Conservation (phyloP, 768 basidiomycete genomes). For the Suillus occidentalis region DNA sequence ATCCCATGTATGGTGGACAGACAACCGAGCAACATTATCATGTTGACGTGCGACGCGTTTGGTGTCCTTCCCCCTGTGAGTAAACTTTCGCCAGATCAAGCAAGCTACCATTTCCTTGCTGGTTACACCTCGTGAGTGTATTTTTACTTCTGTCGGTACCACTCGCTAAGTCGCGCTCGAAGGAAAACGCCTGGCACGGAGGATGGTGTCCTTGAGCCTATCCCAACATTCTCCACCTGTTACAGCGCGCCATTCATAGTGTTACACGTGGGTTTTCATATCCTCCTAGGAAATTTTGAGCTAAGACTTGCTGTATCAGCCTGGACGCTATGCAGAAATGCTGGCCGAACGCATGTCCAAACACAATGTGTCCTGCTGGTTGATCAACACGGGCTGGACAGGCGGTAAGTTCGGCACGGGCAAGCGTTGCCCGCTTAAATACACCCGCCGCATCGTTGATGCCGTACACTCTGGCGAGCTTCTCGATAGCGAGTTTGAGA, state of each 20-base stretch:
- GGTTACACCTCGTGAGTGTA: constrained; percentile 85
- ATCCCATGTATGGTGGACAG: constrained; percentile 86
- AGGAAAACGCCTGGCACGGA: constrained; percentile 99
- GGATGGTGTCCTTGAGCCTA: constrained; percentile 96
- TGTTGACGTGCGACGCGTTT: constrained; percentile 97
- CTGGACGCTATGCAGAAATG: constrained; percentile 95
- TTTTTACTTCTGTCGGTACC: not conserved
- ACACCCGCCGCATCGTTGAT: constrained; percentile 95
- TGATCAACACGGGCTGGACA: constrained; percentile 99
- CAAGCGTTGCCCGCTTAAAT: constrained; percentile 96
- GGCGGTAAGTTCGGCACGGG: constrained; percentile 92
- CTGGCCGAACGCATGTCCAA: constrained; percentile 90
- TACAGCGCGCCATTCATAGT: constrained; percentile 99
- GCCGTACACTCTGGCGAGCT: constrained; percentile 94
- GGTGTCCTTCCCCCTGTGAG: constrained; percentile 97
- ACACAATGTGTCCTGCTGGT: constrained; percentile 91
- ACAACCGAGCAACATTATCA: constrained; percentile 94
- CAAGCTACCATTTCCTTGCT: constrained; percentile 96
- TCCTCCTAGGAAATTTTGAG: not conserved
- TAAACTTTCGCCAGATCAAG: constrained; percentile 90
- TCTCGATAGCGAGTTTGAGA: constrained; percentile 84
- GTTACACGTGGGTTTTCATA: constrained; percentile 66
- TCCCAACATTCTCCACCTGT: constrained; percentile 98
- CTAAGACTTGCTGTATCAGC: constrained; percentile 41
- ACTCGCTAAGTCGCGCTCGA: constrained; percentile 19